Evolutionary conservation across 176 grass and related monocot genomes (phyloP), one percentile per base, ranked within the genome.

Genomic region (Melocanna baccifera): DNA sequence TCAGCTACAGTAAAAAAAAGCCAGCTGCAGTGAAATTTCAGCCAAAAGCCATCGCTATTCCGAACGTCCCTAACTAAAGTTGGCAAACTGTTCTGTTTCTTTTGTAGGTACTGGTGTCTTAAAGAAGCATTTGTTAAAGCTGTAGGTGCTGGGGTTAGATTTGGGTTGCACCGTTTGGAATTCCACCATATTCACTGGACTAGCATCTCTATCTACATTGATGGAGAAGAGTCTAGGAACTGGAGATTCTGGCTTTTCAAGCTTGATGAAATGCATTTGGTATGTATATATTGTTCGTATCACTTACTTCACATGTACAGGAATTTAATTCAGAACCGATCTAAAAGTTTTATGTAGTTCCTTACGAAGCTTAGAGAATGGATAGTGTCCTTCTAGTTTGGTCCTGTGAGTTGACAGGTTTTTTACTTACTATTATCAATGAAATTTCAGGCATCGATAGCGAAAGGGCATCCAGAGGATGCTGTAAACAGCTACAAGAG

Each of bases 101-200:
- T 78, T 69, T 89, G 43, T 62, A 98, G 96, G 81, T 93, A 93
- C 73, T 98, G 93, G 91, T 91, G 82, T 71, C 92, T 98, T 22
- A 98, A 98, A 76, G 91, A 98, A 82, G 91, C 95, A 74, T 98
- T 86, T 80, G 82, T 94, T 11, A 98, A 98, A 88, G 95, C 89
- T n/a, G 64, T 81, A 37, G 92, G 95, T 51, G 70, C 89, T 83
- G 92, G 95, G 22, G 28, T 98, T 78, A 82, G 79, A 13, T 94
- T 92, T 88, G 95, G 95, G n/a, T 43, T 97, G 51, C 73, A 73
- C 23, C 90, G 89, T 52, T 72, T 95, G 76, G 95, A 95, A 86
- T 94, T 98, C 65, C 89, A 86, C 85, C 89, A 93, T 76, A 52
- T 42, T 28, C 61, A 87, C 5, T 98, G 93, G 91, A 83, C 20